Base-by-base conservation (phyloP, 257 asterid genomes). In the Eucommia ulmoides region DNA sequence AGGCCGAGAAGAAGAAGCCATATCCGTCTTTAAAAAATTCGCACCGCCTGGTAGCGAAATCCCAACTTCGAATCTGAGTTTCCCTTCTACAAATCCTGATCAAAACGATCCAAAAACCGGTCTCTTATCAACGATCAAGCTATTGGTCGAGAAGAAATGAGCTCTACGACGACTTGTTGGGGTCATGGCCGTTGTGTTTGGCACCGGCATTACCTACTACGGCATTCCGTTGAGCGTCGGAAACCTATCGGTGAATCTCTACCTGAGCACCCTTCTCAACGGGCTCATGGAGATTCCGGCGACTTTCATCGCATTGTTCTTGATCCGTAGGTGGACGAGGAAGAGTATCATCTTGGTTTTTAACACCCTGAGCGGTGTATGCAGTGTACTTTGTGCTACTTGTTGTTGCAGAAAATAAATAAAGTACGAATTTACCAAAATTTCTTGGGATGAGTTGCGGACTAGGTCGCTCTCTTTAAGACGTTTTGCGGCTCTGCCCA, bases 191-290 rank as follows among this genome's bases (percentile, higher is more conserved):
- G 72, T 69, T 1, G 94, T 70, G 2, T 70, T 81, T 11, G 94
- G 97, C 0, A 41, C 49, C 0, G 94, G 94, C 0, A 33, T 77
- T 48, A 71, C 69, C 7, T 87, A 87, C 50, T 87, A 78, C 53
- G 94, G 97, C 5, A 80, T 83, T 76, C 97, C 94, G 0, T 59
- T 87, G 17, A 93, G 89, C 2, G 69, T 81, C 0, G 76, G 79
- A 0, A 74, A 56, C 19, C 41, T 87, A 1, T 58, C 74, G 0
- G 23, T 80, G 1, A 52, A 76, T 57, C 55, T 83, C 3, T 87
- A 83, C 51, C 20, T 69, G 18, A 83, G 91, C 49, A 80, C 75
- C 17, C 55, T 82, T 0, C n/a, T 80, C 0, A 87, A 83, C 41
- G 97, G 93, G 0, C 0, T 71, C 0, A 54, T 74, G 0, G 97